phyloP scores from a whole-genome alignment of 2,329 filamentous ascomycete species.

The Xylaria sp. region DNA sequence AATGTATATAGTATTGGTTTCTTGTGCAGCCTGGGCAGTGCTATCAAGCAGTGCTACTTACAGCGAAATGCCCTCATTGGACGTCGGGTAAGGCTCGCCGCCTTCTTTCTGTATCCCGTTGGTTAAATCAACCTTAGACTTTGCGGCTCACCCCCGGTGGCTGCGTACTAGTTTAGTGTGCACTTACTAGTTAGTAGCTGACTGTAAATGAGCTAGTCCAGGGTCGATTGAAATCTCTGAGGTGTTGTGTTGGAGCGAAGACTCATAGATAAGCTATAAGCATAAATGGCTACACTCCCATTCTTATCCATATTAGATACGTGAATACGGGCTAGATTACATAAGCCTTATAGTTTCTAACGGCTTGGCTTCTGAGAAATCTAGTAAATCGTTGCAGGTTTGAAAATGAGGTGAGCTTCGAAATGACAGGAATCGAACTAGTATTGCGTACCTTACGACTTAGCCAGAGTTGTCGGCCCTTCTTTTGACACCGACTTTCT shows the following conservation, averaged over 20 bases:
- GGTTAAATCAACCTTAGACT: neutral
- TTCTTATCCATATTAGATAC: neutral
- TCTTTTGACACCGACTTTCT: constrained; percentile 1
- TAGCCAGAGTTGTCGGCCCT: constrained; percentile 1
- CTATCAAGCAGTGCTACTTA: neutral
- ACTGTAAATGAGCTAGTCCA: neutral
- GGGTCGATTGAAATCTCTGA: neutral
- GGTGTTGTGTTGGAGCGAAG: neutral
- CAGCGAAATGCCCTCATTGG: neutral
- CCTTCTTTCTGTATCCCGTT: neutral
- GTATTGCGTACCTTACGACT: neutral
- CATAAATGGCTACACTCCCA: neutral
- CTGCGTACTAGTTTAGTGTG: neutral
- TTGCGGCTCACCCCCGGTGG: neutral
- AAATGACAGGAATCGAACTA: no score
- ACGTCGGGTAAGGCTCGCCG: neutral
- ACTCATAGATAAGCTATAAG: no score
- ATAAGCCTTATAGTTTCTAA: neutral
- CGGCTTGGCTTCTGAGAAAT: neutral
- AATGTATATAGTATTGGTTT: neutral
- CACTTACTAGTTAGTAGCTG: neutral
- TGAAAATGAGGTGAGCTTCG: no score
- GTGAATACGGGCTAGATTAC: neutral
- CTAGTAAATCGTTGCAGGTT: neutral
- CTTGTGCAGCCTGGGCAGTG: neutral